These are phyloP conservation scores for Ceratocystis alfenasii DNA, from an alignment of 2,329 filamentous ascomycete species.

Conservation along the genomic window DNA sequence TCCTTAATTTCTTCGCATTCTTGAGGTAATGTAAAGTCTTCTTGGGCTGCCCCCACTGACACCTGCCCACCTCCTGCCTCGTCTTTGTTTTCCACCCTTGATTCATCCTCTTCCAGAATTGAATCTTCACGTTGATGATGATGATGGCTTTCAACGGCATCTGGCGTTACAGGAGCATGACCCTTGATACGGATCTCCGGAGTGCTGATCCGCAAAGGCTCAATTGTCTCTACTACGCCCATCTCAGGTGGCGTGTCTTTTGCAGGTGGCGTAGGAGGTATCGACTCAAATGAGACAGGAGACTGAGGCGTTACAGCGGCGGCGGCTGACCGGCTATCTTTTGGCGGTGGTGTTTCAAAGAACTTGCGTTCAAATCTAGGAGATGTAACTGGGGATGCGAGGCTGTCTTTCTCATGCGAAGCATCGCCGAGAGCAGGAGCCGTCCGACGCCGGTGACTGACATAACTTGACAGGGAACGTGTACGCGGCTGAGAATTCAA, in stretches of 20 bases:
- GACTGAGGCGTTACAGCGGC: neutral
- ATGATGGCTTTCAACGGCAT: neutral
- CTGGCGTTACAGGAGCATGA: neutral
- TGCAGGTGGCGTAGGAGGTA: conserved; percentile 18
- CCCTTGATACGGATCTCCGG: neutral
- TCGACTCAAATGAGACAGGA: neutral
- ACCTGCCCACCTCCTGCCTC: conserved; percentile 4
- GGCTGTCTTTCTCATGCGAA: conserved; percentile 6
- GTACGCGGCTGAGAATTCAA: conserved; percentile 31
- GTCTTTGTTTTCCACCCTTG: conserved; percentile 3
- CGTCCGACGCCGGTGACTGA: conserved; percentile 10
- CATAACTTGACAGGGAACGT: conserved; percentile 14
- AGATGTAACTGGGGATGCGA: conserved; percentile 8
- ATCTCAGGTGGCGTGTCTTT: conserved; percentile 16
- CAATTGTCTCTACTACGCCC: neutral
- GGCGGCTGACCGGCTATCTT: neutral
- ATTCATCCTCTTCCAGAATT: conserved; percentile 10
- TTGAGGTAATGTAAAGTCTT: neutral
- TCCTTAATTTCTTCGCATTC: neutral
- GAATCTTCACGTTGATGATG: conserved; percentile 11
- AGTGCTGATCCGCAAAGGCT: neutral
- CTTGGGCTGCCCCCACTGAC: neutral
- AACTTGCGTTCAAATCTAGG: conserved; percentile 4
- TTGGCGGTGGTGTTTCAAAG: conserved; percentile 14
- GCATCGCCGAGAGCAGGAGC: neutral